Base-by-base conservation (phyloP, 1,139 yeast species). In the Taphrina wiesneri region DNA sequence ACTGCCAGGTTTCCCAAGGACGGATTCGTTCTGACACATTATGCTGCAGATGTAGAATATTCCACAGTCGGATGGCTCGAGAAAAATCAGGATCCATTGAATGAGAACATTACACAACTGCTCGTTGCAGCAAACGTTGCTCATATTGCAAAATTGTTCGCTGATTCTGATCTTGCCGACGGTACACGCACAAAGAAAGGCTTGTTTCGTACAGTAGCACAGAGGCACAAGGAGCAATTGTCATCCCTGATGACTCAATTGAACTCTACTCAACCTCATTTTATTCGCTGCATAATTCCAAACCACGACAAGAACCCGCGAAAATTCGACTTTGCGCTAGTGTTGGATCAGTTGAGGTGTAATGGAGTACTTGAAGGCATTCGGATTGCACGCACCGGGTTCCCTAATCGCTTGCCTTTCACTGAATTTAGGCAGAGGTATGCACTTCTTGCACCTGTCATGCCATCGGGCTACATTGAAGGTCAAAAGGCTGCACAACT, bases 341-440 rank as follows among this genome's bases (percentile, higher is more conserved):
- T 95, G 2, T 79, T 93, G 63, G 93, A 89, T 68, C 99, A 95
- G 77, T 81, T 95, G 69, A 82, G 97, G 69, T 95, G 98, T 75
- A 95, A 95, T 75, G 99, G 99, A 82, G 99, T 95, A 15, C 79
- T 95, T 61, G 99, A 95, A 79, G 99, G 99, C 70, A 95, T 95
- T 52, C 83, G 99, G 76, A 93, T 95, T 70, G 96, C 98, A 0
- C 82, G 99, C 70, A 92, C 97, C 17, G 99, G 99, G 2, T 95
- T 88, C 75, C 99, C 99, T 0, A 95, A 95, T 76, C 83, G 97
- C 71, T 84, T 93, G 75, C 84, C 87, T 57, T 93, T 92, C 75
- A 83, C 86, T 54, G 96, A 90, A 66, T 93, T 95, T 76, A 84
- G 83, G 67, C 82, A 79, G 63, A 81, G 96, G 66, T 95, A 95